Percentiles rank a stretch among this genome's conserved stretches.
Conservation (phyloP, 139 green algal species). For the Parachlorella kessleri region DNA sequence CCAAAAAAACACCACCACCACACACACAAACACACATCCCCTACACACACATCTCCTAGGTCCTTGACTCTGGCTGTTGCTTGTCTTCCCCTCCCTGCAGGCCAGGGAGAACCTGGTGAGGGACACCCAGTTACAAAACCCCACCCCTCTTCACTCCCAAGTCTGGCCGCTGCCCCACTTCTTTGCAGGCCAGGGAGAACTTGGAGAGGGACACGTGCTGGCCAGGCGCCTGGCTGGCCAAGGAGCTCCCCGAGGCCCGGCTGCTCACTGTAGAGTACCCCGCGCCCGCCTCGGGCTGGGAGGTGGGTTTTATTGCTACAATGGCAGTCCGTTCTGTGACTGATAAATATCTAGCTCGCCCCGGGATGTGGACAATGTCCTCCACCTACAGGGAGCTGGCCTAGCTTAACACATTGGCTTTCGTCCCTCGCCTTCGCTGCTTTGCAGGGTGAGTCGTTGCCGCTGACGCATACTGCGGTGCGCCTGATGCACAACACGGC, state of each 20-base stretch:
- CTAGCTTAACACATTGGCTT: too few species aligned
- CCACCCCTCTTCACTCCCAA: neutral
- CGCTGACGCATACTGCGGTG: slow-evolving; percentile 65
- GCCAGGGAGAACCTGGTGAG: slow-evolving; percentile 27
- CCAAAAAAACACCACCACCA: too few species aligned
- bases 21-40: too few species aligned
- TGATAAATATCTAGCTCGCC: too few species aligned
- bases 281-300: slow-evolving; percentile 59
- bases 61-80: neutral
- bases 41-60: too few species aligned
- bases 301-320: slow-evolving; percentile 52
- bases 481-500: slow-evolving; percentile 52
- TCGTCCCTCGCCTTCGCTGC: neutral
- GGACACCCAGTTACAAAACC: too few species aligned
- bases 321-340: too few species aligned
- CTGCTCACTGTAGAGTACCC: slow-evolving; percentile 81
- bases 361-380: too few species aligned
- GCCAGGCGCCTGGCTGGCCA: slow-evolving; percentile 70
- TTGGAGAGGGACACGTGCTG: slow-evolving; percentile 53
- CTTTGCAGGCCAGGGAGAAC: slow-evolving; percentile 16
- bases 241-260: slow-evolving; percentile 52
- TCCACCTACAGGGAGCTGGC: too few species aligned
- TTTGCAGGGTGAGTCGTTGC: slow-evolving; percentile 73
- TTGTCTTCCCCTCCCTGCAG: slow-evolving; percentile 1
- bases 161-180: neutral